Evolutionary conservation across 1,284 basidiomycete genomes (phyloP).

Genomic region (Naganishia liquefaciens): DNA sequence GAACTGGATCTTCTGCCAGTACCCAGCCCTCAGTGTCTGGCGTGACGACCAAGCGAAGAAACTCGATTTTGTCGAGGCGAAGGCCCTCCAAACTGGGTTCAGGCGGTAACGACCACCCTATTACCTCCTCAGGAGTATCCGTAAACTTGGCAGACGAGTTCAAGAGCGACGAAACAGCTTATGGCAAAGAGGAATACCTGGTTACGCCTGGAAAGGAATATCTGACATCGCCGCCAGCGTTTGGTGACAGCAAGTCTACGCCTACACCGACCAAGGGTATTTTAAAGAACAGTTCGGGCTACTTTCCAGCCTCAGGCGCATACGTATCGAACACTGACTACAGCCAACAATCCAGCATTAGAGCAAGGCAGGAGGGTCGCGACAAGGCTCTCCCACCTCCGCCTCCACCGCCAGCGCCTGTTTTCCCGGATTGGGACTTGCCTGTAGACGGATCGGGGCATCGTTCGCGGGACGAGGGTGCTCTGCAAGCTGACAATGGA

Average conservation of each 20-base stretch:
- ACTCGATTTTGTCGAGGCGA: constrained; percentile 26
- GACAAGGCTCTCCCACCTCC: constrained; percentile 41
- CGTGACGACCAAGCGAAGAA: constrained; percentile 11
- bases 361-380: constrained; percentile 12
- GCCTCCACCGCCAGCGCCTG: constrained; percentile 49
- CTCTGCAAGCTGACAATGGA: not conserved
- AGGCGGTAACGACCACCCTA: not conserved
- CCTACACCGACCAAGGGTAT: constrained; percentile 21
- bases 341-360: constrained; percentile 1
- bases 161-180: constrained; percentile 12
- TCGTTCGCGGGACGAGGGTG: constrained; percentile 20
- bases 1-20: constrained; percentile 19
- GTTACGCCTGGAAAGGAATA: constrained; percentile 22
- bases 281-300: constrained; percentile 15
- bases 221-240: constrained; percentile 3
- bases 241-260: not conserved
- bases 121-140: not conserved
- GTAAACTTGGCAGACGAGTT: constrained; percentile 15
- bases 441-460: constrained; percentile 11
- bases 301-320: constrained; percentile 6
- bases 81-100: constrained; percentile 15
- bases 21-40: constrained; percentile 11
- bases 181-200: constrained; percentile 20
- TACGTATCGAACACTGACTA: not conserved
- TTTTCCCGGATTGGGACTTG: constrained; percentile 49